Conservation (phyloP, 2,329 filamentous ascomycete species). For the Leptosphaerulina australis region DNA sequence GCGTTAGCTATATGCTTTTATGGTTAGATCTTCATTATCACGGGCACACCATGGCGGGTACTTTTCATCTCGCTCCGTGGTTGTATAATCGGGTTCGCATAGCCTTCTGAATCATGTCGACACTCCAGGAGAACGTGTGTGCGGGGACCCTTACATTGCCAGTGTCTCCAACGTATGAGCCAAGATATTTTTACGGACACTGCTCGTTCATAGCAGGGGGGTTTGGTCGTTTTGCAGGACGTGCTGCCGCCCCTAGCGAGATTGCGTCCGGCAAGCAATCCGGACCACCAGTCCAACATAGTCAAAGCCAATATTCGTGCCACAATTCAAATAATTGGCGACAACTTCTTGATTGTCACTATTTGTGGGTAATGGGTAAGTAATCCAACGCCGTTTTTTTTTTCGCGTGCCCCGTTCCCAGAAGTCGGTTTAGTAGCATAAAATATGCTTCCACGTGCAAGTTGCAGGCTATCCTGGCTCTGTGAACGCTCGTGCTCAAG, state of each 20-base stretch:
- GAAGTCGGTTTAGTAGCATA: conserved; percentile 2
- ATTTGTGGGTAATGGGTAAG: background rate
- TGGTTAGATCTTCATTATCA: background rate
- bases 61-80: conserved; percentile 3
- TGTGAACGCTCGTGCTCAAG: background rate
- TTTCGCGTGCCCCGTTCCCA: background rate
- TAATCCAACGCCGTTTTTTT: background rate
- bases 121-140: background rate
- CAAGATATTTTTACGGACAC: conserved; percentile 1
- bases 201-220: conserved; percentile 4
- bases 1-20: background rate
- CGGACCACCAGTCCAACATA: conserved; percentile 5
- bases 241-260: conserved; percentile 17
- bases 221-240: conserved; percentile 13
- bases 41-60: background rate
- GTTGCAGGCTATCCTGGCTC: background rate
- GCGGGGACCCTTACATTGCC: conserved; percentile 9
- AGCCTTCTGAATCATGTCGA: conserved; percentile 4
- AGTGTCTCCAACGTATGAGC: conserved; percentile 7
- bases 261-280: conserved; percentile 9
- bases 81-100: background rate
- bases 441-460: conserved; percentile 7
- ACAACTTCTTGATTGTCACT: background rate
- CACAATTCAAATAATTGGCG: conserved; percentile 6
- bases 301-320: conserved; percentile 12